These are phyloP conservation scores for Phytophthora chlamydospora DNA, from an alignment of 352 stramenopile species.

Conservation along the genomic window DNA sequence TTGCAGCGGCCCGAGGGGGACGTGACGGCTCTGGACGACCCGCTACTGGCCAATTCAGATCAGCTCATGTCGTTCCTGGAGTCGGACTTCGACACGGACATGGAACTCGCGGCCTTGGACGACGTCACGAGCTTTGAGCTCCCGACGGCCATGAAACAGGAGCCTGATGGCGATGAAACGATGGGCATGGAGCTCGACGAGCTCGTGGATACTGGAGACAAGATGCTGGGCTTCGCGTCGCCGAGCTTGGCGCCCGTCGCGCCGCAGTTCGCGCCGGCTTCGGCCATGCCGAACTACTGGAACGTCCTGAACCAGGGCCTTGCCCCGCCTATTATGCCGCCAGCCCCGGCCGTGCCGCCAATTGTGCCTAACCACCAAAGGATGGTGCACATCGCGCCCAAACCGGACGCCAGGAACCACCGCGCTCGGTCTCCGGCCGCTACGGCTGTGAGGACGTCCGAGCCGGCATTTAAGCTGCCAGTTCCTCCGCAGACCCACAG, in stretches of 20 bases:
- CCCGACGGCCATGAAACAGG: conserved; percentile 11
- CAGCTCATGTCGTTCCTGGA: conserved; percentile 62
- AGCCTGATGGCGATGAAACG: conserved; percentile 31
- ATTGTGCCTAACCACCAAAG: conserved; percentile 28
- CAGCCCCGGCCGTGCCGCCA: conserved; percentile 35
- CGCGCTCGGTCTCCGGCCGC: conserved; percentile 10
- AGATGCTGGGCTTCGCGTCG: conserved; percentile 3
- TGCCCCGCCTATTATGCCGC: conserved; percentile 32
- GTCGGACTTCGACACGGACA: conserved; percentile 64
- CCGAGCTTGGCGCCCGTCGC: conserved; percentile 25
- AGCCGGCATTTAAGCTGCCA: conserved; percentile 24
- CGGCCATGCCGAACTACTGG: conserved; percentile 87
- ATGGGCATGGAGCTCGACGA: conserved; percentile 50
- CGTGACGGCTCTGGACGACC: conserved; percentile 38
- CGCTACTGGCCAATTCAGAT: conserved; percentile 47
- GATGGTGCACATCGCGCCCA: conserved; percentile 83
- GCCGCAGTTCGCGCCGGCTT: conserved; percentile 64
- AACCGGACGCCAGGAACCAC: conserved; percentile 46
- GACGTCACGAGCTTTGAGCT: conserved; percentile 38
- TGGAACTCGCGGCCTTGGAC: conserved; percentile 70
- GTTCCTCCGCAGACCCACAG: conserved; percentile 15
- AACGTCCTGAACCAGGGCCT: conserved; percentile 83
- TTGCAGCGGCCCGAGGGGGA: conserved; percentile 8
- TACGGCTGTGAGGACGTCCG: conserved; percentile 9
- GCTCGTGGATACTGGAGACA: conserved; percentile 20